These are phyloP conservation scores for Saccharomycopsis amapae DNA, from an alignment of 805 yeast genomes.

Conservation along the genomic window DNA sequence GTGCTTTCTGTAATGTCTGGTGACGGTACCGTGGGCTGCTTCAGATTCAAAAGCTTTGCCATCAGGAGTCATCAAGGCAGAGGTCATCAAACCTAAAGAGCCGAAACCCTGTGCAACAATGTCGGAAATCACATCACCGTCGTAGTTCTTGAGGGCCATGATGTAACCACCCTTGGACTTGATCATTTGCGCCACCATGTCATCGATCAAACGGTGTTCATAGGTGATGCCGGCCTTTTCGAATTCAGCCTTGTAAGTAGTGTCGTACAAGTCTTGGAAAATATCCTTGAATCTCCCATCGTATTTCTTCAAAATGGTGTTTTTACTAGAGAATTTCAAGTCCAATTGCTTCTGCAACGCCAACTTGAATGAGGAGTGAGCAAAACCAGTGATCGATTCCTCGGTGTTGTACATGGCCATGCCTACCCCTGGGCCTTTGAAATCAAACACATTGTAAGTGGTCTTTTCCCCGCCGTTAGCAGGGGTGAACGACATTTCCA, in stretches of 20 bases:
- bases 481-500: constrained; percentile 73
- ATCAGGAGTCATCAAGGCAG: constrained; percentile 94
- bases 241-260: constrained; percentile 60
- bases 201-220: constrained; percentile 94
- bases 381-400: constrained; percentile 83
- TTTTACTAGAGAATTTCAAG: constrained; percentile 83
- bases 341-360: constrained; percentile 76
- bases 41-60: constrained; percentile 93
- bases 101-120: constrained; percentile 98
- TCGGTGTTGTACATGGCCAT: constrained; percentile 95
- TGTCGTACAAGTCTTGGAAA: constrained; percentile 73
- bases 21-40: constrained; percentile 99
- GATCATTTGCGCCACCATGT: constrained; percentile 98
- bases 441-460: constrained; percentile 60
- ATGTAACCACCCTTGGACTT: constrained; percentile 93
- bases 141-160: constrained; percentile 95
- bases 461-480: constrained; percentile 47
- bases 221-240: constrained; percentile 85
- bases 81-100: constrained; percentile 93
- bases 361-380: constrained; percentile 84
- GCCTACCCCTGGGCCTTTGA: constrained; percentile 64
- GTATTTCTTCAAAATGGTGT: constrained; percentile 87
- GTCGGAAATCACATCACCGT: constrained; percentile 96
- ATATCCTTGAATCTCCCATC: constrained; percentile 95
- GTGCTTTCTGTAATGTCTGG: constrained; percentile 93